A percentile compares a stretch with the other conserved stretches of the same genome.
Evolutionary conservation across 306 rosid species (phyloP).

Genomic region (Fragaria iinumae): DNA sequence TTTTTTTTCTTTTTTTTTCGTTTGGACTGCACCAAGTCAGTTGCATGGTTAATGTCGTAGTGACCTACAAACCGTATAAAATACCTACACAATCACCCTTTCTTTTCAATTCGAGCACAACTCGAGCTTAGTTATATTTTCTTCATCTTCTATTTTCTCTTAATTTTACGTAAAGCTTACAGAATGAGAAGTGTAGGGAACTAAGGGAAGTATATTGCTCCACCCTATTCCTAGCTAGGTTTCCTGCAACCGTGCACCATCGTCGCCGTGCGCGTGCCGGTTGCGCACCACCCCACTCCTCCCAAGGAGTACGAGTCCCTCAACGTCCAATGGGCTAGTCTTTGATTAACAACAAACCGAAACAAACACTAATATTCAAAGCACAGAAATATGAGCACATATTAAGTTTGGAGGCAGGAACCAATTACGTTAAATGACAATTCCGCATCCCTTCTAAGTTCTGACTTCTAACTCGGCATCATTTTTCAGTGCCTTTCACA

Average conservation of each 20-base stretch:
- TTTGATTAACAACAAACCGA: background rate
- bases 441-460: slow-evolving; percentile 59
- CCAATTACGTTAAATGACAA: slow-evolving; percentile 72
- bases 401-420: slow-evolving; percentile 9
- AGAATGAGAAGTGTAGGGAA: no score
- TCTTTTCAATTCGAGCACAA: no score
- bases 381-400: background rate
- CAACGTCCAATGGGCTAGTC: no score
- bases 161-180: no score
- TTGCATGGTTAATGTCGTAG: no score
- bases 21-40: no score
- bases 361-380: slow-evolving; percentile 24
- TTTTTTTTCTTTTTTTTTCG: no score
- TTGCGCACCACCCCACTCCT: slow-evolving; percentile 50
- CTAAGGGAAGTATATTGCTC: no score
- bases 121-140: no score
- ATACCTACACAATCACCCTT: no score
- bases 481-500: slow-evolving; percentile 86
- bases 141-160: no score
- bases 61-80: no score
- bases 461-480: slow-evolving; percentile 68
- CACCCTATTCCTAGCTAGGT: slow-evolving; percentile 6
- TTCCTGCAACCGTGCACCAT: slow-evolving; percentile 50
- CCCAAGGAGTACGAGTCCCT: background rate
- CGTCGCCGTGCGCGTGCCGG: slow-evolving; percentile 44